Conservation (phyloP, 768 basidiomycete species). For the Daedaleopsis nitida region DNA sequence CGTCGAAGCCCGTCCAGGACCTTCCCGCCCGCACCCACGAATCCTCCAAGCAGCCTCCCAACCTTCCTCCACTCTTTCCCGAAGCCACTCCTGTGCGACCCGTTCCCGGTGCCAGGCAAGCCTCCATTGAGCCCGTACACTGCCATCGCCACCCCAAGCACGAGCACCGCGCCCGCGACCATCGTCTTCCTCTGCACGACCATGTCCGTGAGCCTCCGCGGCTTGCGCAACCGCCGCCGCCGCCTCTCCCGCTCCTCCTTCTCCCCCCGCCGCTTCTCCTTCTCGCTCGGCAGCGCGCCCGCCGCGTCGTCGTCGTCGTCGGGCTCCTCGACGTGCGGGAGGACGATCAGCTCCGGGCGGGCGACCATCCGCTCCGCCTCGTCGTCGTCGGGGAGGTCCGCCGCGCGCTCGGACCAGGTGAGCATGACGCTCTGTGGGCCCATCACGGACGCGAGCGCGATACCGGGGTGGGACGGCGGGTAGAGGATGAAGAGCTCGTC, state of each 20-base stretch:
- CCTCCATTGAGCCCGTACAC: constrained; percentile 30
- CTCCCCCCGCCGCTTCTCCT: constrained; percentile 19
- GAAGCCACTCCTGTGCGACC: constrained; percentile 18
- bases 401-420: constrained; percentile 64
- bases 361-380: constrained; percentile 64
- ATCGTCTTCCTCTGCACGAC: constrained; percentile 36
- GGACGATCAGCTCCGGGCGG: constrained; percentile 57
- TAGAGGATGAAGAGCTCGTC: constrained; percentile 59
- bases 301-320: not conserved
- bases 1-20: constrained; percentile 24
- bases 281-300: no score
- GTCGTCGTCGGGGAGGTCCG: constrained; percentile 49
- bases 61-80: constrained; percentile 26
- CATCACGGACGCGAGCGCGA: constrained; percentile 62
- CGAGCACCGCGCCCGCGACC: constrained; percentile 66
- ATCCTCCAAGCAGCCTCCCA: constrained; percentile 24
- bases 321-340: constrained; percentile 39
- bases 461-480: constrained; percentile 59
- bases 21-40: constrained; percentile 27
- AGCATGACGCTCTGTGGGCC: constrained; percentile 76
- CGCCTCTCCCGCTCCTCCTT: constrained; percentile 35
- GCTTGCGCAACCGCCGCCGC: constrained; percentile 35
- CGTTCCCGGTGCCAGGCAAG: constrained; percentile 8
- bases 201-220: constrained; percentile 30
- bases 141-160: constrained; percentile 72